Base-by-base conservation (phyloP, 2,329 filamentous ascomycete species). In the Teratosphaeria pseudoeucalypti region DNA sequence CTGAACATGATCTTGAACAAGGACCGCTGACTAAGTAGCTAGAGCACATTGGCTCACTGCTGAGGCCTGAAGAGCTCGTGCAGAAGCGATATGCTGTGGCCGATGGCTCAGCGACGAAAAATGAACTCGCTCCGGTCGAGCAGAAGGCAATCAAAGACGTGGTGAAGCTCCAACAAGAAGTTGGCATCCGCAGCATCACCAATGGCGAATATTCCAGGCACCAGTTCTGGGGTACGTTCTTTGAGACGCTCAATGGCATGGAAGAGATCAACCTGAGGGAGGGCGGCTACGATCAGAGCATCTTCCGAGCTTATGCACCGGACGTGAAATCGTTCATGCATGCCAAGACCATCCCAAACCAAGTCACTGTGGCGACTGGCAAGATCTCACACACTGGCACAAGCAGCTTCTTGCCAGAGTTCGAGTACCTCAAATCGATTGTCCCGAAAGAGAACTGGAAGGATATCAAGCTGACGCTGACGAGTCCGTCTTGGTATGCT, bases 1-100 rank as follows among this genome's bases (percentile, higher is more conserved):
- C 37, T 16, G 12, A 26, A 49, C 58, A 19, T 34, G 14, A 23
- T 32, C 29, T 6, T 32, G 9, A 47, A 16, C 12, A 9, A 23
- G 12, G 2, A 39, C 14, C 39, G 32, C 23, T 43, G 14, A 39
- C 23, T 12, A 56, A 47, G 32, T 56, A 61, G 55, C 47, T 60
- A 39, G 87, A 90, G 74, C 87, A 89, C 65, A 79, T 88, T 60
- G 87, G 87, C 59, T 89, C 86, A 14, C 77, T 89, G 49, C 81
- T 89, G 55, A 84, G 87, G 34, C 85, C 86, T 0, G 72, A 83
- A 55, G 75, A 80, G 56, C 80, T 89, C 11, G 76, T 88, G 12
- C 75, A 82, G 53, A 81, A 81, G 58, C 79, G 86, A 70, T 75
- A 79, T 64, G 72, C 79, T 68, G 73, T 81, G 61, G 77, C 66